phyloP scores from a whole-genome alignment of 441 rosid species.

The Viola pubescens region DNA sequence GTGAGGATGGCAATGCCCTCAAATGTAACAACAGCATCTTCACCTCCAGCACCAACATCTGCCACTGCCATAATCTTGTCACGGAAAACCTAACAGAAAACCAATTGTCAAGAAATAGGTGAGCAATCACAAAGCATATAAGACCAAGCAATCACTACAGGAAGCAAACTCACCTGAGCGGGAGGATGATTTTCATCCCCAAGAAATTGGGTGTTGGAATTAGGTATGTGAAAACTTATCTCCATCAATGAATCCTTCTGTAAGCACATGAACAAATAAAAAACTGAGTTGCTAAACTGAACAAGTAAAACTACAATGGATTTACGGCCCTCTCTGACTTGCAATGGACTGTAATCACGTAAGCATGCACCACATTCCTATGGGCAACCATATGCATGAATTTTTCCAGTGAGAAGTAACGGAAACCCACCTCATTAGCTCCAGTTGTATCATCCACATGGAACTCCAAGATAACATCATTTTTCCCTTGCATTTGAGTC shows the following conservation, averaged over 20 bases:
- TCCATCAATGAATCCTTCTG: constrained; percentile 99
- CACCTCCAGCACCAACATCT: constrained; percentile 81
- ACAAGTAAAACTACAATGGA: neutral
- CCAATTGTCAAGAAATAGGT: constrained; percentile 12
- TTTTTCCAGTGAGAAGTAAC: neutral
- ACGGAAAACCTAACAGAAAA: constrained; percentile 54
- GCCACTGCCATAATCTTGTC: constrained; percentile 69
- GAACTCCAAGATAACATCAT: constrained; percentile 85
- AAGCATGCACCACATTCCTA: too few species aligned
- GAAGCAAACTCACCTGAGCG: constrained; percentile 55
- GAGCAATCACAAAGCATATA: neutral
- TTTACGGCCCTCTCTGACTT: too few species aligned
- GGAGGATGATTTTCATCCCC: constrained; percentile 88
- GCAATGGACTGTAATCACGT: too few species aligned
- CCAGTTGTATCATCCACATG: constrained; percentile 97
- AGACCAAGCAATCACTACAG: constrained; percentile 5
- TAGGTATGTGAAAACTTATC: constrained; percentile 88
- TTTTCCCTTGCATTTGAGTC: constrained; percentile 85
- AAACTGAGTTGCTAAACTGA: neutral
- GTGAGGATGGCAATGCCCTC: constrained; percentile 90
- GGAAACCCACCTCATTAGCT: constrained; percentile 71
- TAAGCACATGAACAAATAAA: constrained; percentile 4
- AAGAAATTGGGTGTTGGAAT: constrained; percentile 75
- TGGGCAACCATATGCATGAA: neutral
- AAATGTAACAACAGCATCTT: constrained; percentile 87